Evolutionary conservation across 2,329 filamentous ascomycete genomes (phyloP).

Genomic region (Leptoxyphium fumago): DNA sequence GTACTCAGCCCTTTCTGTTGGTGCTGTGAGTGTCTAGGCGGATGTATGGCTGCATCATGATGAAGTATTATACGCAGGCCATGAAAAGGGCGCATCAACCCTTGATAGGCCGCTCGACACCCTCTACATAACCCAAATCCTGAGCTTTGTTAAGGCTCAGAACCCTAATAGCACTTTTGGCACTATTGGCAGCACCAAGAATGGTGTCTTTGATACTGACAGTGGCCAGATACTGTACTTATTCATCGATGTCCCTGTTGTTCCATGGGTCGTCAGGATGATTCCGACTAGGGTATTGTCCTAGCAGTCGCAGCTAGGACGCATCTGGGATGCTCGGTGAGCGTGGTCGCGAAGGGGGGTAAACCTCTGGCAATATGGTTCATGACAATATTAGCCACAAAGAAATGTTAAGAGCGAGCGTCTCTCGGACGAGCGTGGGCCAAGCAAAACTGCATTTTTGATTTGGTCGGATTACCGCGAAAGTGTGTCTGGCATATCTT

Average conservation of each 20-base stretch:
- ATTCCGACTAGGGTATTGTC: no score
- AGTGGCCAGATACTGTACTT: conserved; percentile 46
- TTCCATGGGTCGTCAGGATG: no score
- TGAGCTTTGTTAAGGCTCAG: conserved; percentile 39
- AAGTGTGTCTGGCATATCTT: no score
- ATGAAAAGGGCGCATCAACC: conserved; percentile 38
- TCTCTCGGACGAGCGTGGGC: no score
- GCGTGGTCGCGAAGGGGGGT: no score
- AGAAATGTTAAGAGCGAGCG: no score
- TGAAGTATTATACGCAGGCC: conserved; percentile 42
- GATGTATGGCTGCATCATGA: conserved; percentile 45
- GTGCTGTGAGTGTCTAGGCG: conserved; percentile 43
- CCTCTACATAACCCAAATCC: conserved; percentile 46
- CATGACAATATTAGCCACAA: no score
- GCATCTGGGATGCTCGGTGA: no score
- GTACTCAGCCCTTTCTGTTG: conserved; percentile 39
- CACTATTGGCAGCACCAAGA: conserved; percentile 29
- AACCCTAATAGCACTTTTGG: conserved; percentile 41
- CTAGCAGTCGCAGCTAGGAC: no score
- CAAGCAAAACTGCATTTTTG: no score
- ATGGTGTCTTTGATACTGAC: conserved; percentile 46
- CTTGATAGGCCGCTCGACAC: conserved; percentile 38
- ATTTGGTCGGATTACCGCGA: no score
- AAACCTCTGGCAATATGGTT: no score
- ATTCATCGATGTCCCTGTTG: conserved; percentile 48